Base-by-base conservation (phyloP, 345 rosid genomes). In the Populus simonii region DNA sequence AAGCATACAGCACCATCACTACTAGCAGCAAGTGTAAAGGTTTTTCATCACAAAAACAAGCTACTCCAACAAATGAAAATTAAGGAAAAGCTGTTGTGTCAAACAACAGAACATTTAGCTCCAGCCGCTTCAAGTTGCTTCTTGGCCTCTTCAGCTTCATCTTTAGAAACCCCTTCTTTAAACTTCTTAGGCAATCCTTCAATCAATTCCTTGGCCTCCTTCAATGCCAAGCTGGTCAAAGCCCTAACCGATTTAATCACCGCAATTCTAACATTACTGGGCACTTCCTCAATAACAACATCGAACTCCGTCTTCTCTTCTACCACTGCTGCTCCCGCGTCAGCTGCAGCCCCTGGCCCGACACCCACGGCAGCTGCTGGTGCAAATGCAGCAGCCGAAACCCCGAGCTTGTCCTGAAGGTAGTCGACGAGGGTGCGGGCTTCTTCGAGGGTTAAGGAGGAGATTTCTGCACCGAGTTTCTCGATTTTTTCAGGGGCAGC, bases 111-210 rank as follows among this genome's bases (percentile, higher is more conserved):
- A 61, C 91, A 81, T 74, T 89, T 90, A 5, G 97, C 96, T 1
- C 98, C 98, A 18, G 97, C 98, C 62, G 70, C 97, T 80, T 94
- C 98, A 8, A 94, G 95, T 80, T 85, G 88, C 83, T 89, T 91
- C 94, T 90, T 94, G 8, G 95, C 95, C 7, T 89, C 92, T 67
- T 94, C 98, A 0, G 98, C 97, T 75, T 93, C 98, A 7, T 94
- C 98, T 74, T 90, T 91, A 0, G 92, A 83, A 4, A 84, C 83
- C 0, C 94, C 93, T 59, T 88, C 98, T 61, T 90, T 94, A 18
- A 94, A 89, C 84, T 92, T 94, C 92, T 92, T 92, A 0, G 98
- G 98, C 78, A 94, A 82, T 2, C 97, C 97, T 78, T 92, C 97
- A 20, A 92, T 89, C 39, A 94, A 81, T 2, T 92, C 98, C 63